Evolutionary conservation across 2,329 filamentous ascomycete genomes (phyloP), one percentile per base, ranked within the genome.

Genomic region (Penicillium sp.): DNA sequence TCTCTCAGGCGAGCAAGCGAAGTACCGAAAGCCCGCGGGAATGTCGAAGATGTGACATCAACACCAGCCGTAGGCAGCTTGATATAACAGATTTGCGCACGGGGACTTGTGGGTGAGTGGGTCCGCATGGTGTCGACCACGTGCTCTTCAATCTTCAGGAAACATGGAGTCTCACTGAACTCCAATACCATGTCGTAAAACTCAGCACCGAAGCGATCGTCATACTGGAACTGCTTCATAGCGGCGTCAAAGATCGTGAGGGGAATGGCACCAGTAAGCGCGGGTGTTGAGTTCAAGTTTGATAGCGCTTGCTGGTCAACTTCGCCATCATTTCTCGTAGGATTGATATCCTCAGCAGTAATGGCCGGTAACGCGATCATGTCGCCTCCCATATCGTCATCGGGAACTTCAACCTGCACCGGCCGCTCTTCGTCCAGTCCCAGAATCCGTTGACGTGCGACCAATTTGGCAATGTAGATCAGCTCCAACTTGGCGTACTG

Each of bases 401-500:
- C 52, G 6, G 52, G 56, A 29, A 60, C 65, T 43, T 62, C 64
- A 25, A 70, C 67, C 2, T 67, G 66, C 7, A 66, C 68, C 46
- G 72, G 71, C 29, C 55, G 53, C 38, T 50, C 46, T 41, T 67
- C 60, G 54, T 84, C 81, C 48, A 87, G 66, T 3, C 83, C 84
- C 48, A 88, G 65, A 46, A 87, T 80, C 58, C 77, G 78, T 68
- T 84, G 83, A 66, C 89, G 81, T 51, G 81, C 82, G 49, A 87
- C 83, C 62, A 97, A 82, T 71, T 87, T 90, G 44, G 80, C 82
- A 47, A 97, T 76, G 76, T 95, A 97, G 53, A 93, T 85, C 82
- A 95, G 89, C 75, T 98, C 93, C 62, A 91, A 78, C 63, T 87
- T 85, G 7, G 87, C 86, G 65, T 96, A 97, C 70, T 95, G 88